A percentile compares a stretch with the other conserved stretches of the same genome.
Evolutionary conservation across 2,329 filamentous ascomycete species (phyloP).

Genomic region (Cladosporium sp.): DNA sequence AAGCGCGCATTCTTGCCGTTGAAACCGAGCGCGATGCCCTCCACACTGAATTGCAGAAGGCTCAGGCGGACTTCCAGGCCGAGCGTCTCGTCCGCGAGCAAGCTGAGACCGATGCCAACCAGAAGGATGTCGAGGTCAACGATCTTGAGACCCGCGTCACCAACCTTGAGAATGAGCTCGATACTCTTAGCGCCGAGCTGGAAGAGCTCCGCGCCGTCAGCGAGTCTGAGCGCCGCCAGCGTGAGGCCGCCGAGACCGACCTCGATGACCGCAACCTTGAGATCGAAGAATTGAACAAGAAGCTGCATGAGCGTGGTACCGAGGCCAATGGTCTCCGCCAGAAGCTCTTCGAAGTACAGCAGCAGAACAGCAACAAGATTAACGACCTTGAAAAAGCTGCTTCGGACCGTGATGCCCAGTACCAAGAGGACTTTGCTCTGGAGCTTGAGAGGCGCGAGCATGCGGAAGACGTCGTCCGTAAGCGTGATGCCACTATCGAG

Average conservation of each 20-base stretch:
- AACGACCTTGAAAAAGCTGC: slow-evolving; percentile 32
- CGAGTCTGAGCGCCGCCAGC: slow-evolving; percentile 37
- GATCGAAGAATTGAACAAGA: slow-evolving; percentile 36
- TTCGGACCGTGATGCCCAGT: slow-evolving; percentile 35
- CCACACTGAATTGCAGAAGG: slow-evolving; percentile 26
- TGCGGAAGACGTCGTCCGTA: slow-evolving; percentile 32
- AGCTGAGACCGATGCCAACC: slow-evolving; percentile 34
- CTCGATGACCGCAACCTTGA: slow-evolving; percentile 38
- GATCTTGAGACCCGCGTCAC: slow-evolving; percentile 34
- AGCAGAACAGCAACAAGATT: slow-evolving; percentile 35
- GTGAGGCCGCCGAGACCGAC: slow-evolving; percentile 37
- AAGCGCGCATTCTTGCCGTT: slow-evolving; percentile 32
- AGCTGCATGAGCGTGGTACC: slow-evolving; percentile 36
- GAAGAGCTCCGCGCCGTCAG: slow-evolving; percentile 32
- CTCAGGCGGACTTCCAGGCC: slow-evolving; percentile 30
- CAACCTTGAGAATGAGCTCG: slow-evolving; percentile 27
- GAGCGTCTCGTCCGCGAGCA: slow-evolving; percentile 29
- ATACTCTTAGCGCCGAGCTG: slow-evolving; percentile 28
- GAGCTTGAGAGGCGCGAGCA: slow-evolving; percentile 35
- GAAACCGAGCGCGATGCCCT: slow-evolving; percentile 33
- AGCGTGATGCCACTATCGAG: slow-evolving; percentile 30
- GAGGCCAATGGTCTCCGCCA: slow-evolving; percentile 44
- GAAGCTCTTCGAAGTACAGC: slow-evolving; percentile 42
- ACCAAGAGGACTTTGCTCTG: slow-evolving; percentile 32
- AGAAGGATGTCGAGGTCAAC: slow-evolving; percentile 32